Evolutionary conservation across 768 basidiomycete species (phyloP), one percentile per base, ranked within the genome.

Genomic region (Stropharia rugosoannulata): DNA sequence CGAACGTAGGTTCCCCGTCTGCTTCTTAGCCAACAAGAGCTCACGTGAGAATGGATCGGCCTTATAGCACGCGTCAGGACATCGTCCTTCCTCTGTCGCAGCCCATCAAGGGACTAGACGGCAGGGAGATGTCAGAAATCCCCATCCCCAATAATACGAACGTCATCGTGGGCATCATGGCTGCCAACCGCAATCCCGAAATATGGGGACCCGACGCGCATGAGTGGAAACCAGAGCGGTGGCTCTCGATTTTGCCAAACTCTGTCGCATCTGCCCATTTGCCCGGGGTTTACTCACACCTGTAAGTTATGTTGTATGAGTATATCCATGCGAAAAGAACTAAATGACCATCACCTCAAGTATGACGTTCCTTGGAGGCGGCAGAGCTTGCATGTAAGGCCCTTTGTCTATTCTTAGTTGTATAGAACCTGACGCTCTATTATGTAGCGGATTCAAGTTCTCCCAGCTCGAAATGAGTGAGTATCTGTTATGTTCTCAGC

Each of bases 161-260:
- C 6, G 40, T 68, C 16, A 46, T 32, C 22, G 64, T 46, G 49
- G 77, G 54, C 53, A 70, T 62, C 51, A 68, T 48, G 66, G 73
- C 22, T 35, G 72, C 68, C 5, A 80, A 80, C 56, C 64, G 70
- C 1, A 70, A 71, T 44, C 68, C 67, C 13, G 69, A 69, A 5
- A 62, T 80, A 16, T 82, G 79, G 79, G 80, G 80, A 7, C 68
- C 72, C 1, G 79, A 81, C 56, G 74, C 76, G 4, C 35, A 64
- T 13, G 75, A 78, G 55, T 80, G 76, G 70, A 80, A 75, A 52
- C 80, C 79, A 0, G 77, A 80, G 52, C 64, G 80, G 13, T 82
- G 81, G 80, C 62, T 80, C 6, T 62, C 64, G 0, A 59, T 54
- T 11, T 51, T 65, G 15, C 64, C 62, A 8, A 57, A 65, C 16